These are phyloP conservation scores for Pleurotus platypus DNA, from an alignment of 768 basidiomycete species.

Conservation along the genomic window DNA sequence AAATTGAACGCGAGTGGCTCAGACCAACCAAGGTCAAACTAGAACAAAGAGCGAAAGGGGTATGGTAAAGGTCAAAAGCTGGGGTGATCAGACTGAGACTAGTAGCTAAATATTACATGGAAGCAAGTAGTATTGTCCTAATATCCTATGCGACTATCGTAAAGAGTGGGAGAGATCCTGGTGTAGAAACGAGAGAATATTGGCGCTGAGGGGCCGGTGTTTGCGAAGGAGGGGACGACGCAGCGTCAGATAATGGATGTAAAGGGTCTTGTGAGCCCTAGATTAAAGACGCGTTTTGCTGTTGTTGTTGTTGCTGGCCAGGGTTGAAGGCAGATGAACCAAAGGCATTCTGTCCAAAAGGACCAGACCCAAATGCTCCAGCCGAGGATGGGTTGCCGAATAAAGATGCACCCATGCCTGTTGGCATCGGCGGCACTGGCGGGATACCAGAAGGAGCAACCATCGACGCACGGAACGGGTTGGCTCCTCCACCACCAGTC, in stretches of 20 bases:
- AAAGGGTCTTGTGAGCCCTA: constrained; percentile 18
- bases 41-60: constrained; percentile 5
- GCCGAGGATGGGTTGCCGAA: neutral
- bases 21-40: constrained; percentile 4
- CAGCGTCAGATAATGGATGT: constrained; percentile 15
- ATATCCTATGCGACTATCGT: neutral
- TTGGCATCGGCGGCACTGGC: constrained; percentile 16
- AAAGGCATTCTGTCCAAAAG: constrained; percentile 10
- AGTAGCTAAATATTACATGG: constrained; percentile 4
- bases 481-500: constrained; percentile 51
- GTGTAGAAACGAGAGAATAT: neutral
- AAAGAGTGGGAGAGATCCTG: neutral
- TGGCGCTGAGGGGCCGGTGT: neutral
- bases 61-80: neutral
- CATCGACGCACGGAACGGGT: constrained; percentile 67
- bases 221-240: constrained; percentile 10
- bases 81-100: neutral
- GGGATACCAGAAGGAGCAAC: constrained; percentile 10
- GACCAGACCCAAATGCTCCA: neutral
- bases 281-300: constrained; percentile 46
- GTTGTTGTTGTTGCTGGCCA: constrained; percentile 30
- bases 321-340: neutral
- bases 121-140: constrained; percentile 7
- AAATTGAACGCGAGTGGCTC: neutral
- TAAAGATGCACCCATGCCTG: constrained; percentile 7